These are phyloP conservation scores for Populus nigra DNA, from an alignment of 345 rosid genomes.

Conservation along the genomic window DNA sequence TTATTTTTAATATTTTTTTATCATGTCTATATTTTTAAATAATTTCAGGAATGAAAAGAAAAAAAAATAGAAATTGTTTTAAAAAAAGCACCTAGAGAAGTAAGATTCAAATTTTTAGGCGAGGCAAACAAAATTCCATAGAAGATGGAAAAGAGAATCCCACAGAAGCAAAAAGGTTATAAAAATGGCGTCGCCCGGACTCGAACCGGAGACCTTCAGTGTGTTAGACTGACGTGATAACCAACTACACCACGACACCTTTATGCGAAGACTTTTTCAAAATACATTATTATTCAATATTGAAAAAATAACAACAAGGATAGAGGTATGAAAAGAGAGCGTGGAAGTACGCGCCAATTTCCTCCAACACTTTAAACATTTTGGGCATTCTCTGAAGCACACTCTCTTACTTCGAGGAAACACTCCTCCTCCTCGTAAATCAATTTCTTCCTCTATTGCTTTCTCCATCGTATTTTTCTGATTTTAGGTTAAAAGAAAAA, in stretches of 20 bases:
- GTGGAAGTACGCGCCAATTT: not conserved
- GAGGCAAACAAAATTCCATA: too few species aligned
- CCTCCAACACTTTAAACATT: not conserved
- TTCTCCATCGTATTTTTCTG: not conserved
- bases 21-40: too few species aligned
- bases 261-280: accelerated
- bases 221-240: constrained; percentile 98
- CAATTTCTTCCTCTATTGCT: not conserved
- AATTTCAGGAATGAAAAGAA: too few species aligned
- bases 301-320: accelerated
- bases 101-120: too few species aligned
- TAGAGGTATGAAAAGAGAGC: not conserved
- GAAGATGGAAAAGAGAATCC: too few species aligned
- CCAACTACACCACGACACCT: constrained; percentile 99
- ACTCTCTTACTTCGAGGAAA: not conserved
- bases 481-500: not conserved
- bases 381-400: not conserved
- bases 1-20: too few species aligned
- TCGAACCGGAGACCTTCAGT: constrained; percentile 95
- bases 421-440: not conserved
- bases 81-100: too few species aligned
- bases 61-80: too few species aligned
- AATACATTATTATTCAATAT: accelerated
- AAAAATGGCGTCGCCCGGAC: constrained; percentile 69
- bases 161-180: too few species aligned